Conservation (phyloP, 148 eudicot genomes). For the Heliosperma pusillum region DNA sequence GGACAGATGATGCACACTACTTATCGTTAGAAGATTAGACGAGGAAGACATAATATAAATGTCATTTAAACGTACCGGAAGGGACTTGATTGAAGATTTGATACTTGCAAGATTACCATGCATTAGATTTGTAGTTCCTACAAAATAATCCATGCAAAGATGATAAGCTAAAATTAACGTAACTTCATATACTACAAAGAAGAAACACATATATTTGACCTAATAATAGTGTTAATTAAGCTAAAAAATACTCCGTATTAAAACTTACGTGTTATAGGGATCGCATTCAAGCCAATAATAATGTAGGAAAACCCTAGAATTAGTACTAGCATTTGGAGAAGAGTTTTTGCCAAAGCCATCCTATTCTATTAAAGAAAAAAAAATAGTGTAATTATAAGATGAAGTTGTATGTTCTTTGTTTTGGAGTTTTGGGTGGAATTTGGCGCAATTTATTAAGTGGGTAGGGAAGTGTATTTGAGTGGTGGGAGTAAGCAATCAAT, state of each 20-base stretch:
- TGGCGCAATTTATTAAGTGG: slow-evolving; percentile 29
- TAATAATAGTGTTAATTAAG: too few species aligned
- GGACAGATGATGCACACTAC: not conserved
- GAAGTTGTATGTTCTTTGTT: not conserved
- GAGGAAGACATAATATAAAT: not conserved
- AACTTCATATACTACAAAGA: not conserved
- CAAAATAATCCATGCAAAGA: slow-evolving; percentile 7
- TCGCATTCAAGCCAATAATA: slow-evolving; percentile 26
- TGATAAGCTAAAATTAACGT: not conserved
- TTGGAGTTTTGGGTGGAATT: slow-evolving; percentile 13
- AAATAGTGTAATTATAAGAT: not conserved
- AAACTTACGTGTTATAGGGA: slow-evolving; percentile 47
- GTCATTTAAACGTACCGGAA: slow-evolving; percentile 24
- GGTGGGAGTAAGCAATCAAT: slow-evolving; percentile 26
- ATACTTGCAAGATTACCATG: slow-evolving; percentile 24
- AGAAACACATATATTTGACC: not conserved
- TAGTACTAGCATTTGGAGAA: slow-evolving; percentile 23
- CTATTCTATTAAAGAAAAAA: not conserved
- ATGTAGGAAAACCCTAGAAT: slow-evolving; percentile 32
- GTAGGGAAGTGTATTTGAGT: slow-evolving; percentile 14
- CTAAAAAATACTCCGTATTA: too few species aligned
- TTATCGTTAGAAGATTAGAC: not conserved
- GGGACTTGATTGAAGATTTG: slow-evolving; percentile 17
- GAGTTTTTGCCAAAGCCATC: slow-evolving; percentile 26
- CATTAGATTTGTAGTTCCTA: slow-evolving; percentile 42